phyloP scores from a whole-genome alignment of 1,284 basidiomycete genomes.

The Trichosporon faecale region DNA sequence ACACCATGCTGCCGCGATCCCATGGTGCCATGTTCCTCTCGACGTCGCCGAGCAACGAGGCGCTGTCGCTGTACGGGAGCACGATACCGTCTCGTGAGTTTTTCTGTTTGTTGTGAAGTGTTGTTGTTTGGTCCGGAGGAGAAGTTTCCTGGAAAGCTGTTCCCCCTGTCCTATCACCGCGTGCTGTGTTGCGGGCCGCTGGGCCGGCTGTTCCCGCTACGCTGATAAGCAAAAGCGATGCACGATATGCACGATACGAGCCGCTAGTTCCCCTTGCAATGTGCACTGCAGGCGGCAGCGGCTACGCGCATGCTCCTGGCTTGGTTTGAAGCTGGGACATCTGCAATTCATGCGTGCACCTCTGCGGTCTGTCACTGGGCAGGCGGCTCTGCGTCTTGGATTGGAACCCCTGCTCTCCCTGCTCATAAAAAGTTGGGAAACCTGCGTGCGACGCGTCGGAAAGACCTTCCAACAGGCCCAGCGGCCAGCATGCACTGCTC shows the following conservation, averaged over 20 bases:
- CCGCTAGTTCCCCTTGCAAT: too few species aligned
- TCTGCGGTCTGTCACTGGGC: background rate
- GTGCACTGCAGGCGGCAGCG: too few species aligned
- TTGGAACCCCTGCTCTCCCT: background rate
- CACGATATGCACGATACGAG: too few species aligned
- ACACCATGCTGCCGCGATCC: slow-evolving; percentile 9
- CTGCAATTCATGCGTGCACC: background rate
- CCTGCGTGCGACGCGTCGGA: background rate
- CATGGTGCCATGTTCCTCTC: slow-evolving; percentile 1
- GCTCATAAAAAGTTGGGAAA: background rate
- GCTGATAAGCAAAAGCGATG: background rate
- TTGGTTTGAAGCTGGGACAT: background rate
- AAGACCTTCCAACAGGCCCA: too few species aligned
- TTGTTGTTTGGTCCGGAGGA: background rate
- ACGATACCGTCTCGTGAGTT: slow-evolving; percentile 10
- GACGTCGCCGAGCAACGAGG: slow-evolving; percentile 1
- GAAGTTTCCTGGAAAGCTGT: too few species aligned
- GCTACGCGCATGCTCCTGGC: too few species aligned
- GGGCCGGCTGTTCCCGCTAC: background rate
- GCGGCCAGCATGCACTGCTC: background rate
- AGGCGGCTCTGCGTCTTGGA: background rate
- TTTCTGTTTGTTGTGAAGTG: background rate
- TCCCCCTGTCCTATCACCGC: background rate
- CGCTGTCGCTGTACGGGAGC: background rate
- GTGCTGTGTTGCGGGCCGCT: background rate